Conservation (phyloP, 495 filamentous ascomycete genomes). For the Barbatosphaeria neglecta region DNA sequence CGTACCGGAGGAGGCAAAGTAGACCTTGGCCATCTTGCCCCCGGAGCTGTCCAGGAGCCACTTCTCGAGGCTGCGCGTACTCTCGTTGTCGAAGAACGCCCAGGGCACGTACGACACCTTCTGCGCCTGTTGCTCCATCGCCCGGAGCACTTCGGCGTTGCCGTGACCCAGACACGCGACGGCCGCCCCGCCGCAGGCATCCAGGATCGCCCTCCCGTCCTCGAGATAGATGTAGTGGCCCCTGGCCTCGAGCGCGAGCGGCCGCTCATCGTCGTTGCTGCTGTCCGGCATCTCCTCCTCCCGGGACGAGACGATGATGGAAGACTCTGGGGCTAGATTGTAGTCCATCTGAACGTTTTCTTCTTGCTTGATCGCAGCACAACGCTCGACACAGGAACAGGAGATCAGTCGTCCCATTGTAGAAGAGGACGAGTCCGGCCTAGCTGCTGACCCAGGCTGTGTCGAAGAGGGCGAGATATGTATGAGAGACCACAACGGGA, state of each 20-base stretch:
- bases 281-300: background rate
- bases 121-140: conserved; percentile 19
- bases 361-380: too few species aligned
- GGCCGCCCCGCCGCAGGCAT: conserved; percentile 39
- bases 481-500: too few species aligned
- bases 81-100: conserved; percentile 24
- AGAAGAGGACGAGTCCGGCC: background rate
- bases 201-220: conserved; percentile 46
- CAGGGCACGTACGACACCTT: conserved; percentile 28
- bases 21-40: conserved; percentile 30
- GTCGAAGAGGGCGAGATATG: too few species aligned
- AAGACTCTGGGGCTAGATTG: background rate
- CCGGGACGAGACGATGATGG: background rate
- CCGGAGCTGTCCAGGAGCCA: conserved; percentile 30
- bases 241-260: conserved; percentile 6
- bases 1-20: conserved; percentile 43
- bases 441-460: too few species aligned
- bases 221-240: conserved; percentile 25
- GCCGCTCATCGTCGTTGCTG: background rate
- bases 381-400: background rate
- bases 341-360: background rate
- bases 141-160: conserved; percentile 25
- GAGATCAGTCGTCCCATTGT: background rate
- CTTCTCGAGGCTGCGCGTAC: conserved; percentile 21
- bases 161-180: conserved; percentile 41